A percentile compares a stretch with the other conserved stretches of the same genome.
These are phyloP conservation scores for Globisporangium abappressorium DNA, from an alignment of 352 stramenopile genomes.

Conservation along the genomic window DNA sequence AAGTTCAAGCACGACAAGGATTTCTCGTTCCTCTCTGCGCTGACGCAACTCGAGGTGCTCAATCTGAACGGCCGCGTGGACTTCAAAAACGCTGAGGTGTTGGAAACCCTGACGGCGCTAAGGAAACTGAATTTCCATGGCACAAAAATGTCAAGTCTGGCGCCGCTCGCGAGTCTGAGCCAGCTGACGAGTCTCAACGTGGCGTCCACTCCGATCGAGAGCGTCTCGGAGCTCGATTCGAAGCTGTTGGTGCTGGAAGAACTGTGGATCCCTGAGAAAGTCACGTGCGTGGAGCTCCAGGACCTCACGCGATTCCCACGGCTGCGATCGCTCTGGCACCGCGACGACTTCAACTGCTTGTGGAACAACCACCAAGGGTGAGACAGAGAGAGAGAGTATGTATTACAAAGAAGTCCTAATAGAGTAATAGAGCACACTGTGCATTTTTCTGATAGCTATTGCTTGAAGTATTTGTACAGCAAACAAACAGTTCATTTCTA, in stretches of 20 bases:
- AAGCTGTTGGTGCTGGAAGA: conserved; percentile 32
- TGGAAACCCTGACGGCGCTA: conserved; percentile 38
- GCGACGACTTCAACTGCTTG: conserved; percentile 63
- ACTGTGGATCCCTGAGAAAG: conserved; percentile 46
- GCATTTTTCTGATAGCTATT: no score
- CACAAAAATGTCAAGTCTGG: conserved; percentile 44
- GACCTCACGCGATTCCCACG: conserved; percentile 36
- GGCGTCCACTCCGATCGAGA: conserved; percentile 47
- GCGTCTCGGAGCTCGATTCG: conserved; percentile 25
- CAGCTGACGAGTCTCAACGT: conserved; percentile 45
- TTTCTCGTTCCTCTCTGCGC: conserved; percentile 40
- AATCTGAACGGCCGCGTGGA: conserved; percentile 54
- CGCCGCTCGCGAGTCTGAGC: conserved; percentile 26
- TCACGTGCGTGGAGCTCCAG: conserved; percentile 42
- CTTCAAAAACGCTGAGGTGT: conserved; percentile 44
- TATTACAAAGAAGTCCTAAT: neutral
- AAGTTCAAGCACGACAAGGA: conserved; percentile 37
- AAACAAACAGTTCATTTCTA: neutral
- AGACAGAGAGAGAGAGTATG: neutral
- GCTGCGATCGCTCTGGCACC: conserved; percentile 55
- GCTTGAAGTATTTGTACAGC: no score
- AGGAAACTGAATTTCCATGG: conserved; percentile 44
- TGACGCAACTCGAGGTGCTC: conserved; percentile 42
- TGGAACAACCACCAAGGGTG: conserved; percentile 46
- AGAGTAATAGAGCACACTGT: neutral